Percentiles rank a stretch among this genome's conserved stretches.
phyloP scores from a whole-genome alignment of 192 early-diverging fungal species.

The Linnemannia exigua region DNA sequence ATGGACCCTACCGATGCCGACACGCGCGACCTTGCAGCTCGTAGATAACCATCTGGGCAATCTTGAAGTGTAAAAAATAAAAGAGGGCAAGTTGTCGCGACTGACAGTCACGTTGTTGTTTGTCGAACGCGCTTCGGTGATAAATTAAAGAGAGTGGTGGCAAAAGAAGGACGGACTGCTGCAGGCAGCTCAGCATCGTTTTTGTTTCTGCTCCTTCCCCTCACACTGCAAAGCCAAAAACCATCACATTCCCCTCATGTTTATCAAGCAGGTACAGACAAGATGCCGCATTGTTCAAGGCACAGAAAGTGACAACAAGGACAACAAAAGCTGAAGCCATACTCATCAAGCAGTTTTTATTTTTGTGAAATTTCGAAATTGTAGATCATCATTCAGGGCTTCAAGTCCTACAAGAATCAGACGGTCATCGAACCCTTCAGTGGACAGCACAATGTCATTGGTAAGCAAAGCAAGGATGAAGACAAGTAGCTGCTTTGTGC shows the following conservation, averaged over 20 bases:
- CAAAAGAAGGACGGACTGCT: slow-evolving; percentile 8
- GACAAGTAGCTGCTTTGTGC: background rate
- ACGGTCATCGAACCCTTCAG: slow-evolving; percentile 94
- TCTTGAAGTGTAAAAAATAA: background rate
- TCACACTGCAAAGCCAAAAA: background rate
- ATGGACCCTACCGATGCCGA: slow-evolving; percentile 45
- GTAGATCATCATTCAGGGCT: slow-evolving; percentile 96
- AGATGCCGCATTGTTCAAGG: background rate
- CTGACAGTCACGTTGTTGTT: slow-evolving; percentile 10
- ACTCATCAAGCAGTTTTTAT: background rate
- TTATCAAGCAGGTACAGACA: slow-evolving; percentile 52
- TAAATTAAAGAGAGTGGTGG: slow-evolving; percentile 32
- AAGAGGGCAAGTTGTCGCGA: background rate
- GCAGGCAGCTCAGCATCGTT: background rate
- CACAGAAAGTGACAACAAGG: too few species aligned
- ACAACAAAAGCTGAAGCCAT: background rate
- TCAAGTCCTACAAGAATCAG: slow-evolving; percentile 99
- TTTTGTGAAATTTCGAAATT: background rate
- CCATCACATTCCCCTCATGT: slow-evolving; percentile 25
- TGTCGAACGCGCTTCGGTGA: slow-evolving; percentile 7
- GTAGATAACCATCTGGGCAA: slow-evolving; percentile 17
- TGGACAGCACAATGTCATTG: slow-evolving; percentile 95
- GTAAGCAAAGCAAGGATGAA: slow-evolving; percentile 60
- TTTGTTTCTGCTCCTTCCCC: background rate
- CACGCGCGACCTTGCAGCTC: slow-evolving; percentile 36